Base-by-base conservation (phyloP, 1,284 basidiomycete species). In the Earliella scabrosa region DNA sequence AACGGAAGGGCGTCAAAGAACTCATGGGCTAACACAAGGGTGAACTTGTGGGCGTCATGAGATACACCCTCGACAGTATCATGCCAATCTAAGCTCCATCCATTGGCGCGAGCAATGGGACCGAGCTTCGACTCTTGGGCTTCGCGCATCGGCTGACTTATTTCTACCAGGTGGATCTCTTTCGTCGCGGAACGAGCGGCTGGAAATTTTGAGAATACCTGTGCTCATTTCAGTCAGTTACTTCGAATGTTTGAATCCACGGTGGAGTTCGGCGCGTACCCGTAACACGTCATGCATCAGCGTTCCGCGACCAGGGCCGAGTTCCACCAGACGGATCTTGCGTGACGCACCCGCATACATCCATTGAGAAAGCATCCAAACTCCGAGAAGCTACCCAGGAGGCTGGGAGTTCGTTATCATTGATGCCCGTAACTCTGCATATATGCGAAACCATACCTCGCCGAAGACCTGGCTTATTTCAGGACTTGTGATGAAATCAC, bases 1-100 rank as follows among this genome's bases (percentile, higher is more conserved):
- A 98, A 88, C 0, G 97, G 97, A 46, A 99, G 79, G 0, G 97
- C 97, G 68, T 99, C 97, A 62, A 99, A 98, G 75, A 99, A 98
- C 70, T 99, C 97, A 71, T 99, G 97, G 0, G 97, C 97, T 7
- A 98, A 76, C 20, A 97, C 72, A 77, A 98, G 87, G 0, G 95
- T 97, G 71, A 89, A 98, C 38, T 75, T 77, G 16, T 83, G 80
- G 29, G 77, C 69, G 55, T 78, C 76, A 34, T 61, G 73, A 0
- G 81, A 73, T 0, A 98, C 75, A 32, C 90, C 83, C 32, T 91
- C 85, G 7, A 97, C 72, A 0, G 82, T 78, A 50, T 91, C 83
- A 66, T 91, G 85, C 94, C 95, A 99, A 11, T 80, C 68, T 13
- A 95, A 50, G 36, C 68, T 66, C 67, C 72, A 74, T 21, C 70